phyloP scores from a whole-genome alignment of 768 basidiomycete genomes.

The Termitomyces sp. region DNA sequence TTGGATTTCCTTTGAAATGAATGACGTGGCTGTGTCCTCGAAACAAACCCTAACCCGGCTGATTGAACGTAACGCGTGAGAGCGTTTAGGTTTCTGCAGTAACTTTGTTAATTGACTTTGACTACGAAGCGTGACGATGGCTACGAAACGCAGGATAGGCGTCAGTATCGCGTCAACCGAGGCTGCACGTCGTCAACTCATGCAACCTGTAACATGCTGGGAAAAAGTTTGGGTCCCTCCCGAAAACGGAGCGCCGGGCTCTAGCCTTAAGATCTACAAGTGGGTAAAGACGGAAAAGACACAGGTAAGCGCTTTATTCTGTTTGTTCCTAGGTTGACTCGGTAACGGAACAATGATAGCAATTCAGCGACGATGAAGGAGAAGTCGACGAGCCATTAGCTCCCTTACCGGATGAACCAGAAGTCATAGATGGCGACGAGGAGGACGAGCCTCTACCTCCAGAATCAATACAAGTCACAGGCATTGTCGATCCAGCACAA shows the following conservation, averaged over 20 bases:
- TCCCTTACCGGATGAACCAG: slow-evolving; percentile 73
- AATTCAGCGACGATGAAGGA: slow-evolving; percentile 85
- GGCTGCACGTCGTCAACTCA: slow-evolving; percentile 77
- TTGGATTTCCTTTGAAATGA: too few relatives aligned
- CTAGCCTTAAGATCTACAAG: slow-evolving; percentile 62
- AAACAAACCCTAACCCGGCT: background rate
- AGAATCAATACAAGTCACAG: slow-evolving; percentile 28
- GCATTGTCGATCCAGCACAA: slow-evolving; percentile 23
- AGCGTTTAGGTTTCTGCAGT: background rate
- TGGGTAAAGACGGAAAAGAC: slow-evolving; percentile 80
- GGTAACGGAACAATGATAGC: slow-evolving; percentile 33
- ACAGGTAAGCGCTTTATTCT: slow-evolving; percentile 42
- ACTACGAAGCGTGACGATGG: slow-evolving; percentile 36
- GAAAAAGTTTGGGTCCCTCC: slow-evolving; percentile 70
- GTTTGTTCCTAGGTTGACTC: background rate
- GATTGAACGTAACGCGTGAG: background rate
- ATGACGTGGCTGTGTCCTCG: too few relatives aligned
- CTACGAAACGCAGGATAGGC: slow-evolving; percentile 71
- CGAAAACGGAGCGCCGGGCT: slow-evolving; percentile 47
- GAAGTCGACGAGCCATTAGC: slow-evolving; percentile 76
- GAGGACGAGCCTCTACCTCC: slow-evolving; percentile 56
- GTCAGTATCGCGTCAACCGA: slow-evolving; percentile 74
- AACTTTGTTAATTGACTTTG: background rate
- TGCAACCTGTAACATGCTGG: slow-evolving; percentile 88
- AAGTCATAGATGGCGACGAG: slow-evolving; percentile 70